These are phyloP conservation scores for Cudoniella acicularis DNA, from an alignment of 495 filamentous ascomycete species.

Conservation along the genomic window DNA sequence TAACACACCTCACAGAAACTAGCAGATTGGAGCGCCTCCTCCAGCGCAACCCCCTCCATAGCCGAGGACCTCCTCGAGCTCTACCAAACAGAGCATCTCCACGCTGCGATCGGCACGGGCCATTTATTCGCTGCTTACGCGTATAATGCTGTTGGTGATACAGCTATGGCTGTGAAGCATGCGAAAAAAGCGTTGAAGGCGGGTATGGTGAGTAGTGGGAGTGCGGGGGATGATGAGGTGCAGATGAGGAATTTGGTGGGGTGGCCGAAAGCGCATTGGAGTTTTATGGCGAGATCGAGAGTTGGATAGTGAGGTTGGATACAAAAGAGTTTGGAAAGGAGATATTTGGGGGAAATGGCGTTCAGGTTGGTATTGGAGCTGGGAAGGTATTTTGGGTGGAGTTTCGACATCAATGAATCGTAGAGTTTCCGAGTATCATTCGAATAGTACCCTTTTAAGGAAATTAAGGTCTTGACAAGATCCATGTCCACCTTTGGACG, in stretches of 20 bases:
- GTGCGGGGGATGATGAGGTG: conserved; percentile 7
- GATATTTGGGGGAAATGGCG: too few species aligned
- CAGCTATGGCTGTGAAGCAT: conserved; percentile 8
- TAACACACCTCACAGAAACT: background rate
- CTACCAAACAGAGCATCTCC: conserved; percentile 14
- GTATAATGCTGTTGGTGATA: conserved; percentile 23
- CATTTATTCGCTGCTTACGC: conserved; percentile 20
- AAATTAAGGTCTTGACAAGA: too few species aligned
- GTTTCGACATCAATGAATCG: too few species aligned
- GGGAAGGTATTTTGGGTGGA: too few species aligned
- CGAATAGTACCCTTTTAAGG: too few species aligned
- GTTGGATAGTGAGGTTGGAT: background rate
- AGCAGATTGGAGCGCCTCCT: conserved; percentile 15
- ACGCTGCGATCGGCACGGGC: conserved; percentile 19
- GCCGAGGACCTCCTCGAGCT: conserved; percentile 14
- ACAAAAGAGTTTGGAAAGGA: too few species aligned
- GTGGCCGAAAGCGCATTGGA: conserved; percentile 22
- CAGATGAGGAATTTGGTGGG: conserved; percentile 14
- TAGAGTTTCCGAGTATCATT: too few species aligned
- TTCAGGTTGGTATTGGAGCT: too few species aligned
- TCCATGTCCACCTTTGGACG: too few species aligned
- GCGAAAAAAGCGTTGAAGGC: conserved; percentile 17
- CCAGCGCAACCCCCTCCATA: conserved; percentile 14
- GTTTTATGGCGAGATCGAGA: conserved; percentile 14
- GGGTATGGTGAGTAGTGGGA: conserved; percentile 11